A percentile compares a stretch with the other conserved stretches of the same genome.
Conservation (phyloP, 495 filamentous ascomycete genomes). For the Patellaria atrata region DNA sequence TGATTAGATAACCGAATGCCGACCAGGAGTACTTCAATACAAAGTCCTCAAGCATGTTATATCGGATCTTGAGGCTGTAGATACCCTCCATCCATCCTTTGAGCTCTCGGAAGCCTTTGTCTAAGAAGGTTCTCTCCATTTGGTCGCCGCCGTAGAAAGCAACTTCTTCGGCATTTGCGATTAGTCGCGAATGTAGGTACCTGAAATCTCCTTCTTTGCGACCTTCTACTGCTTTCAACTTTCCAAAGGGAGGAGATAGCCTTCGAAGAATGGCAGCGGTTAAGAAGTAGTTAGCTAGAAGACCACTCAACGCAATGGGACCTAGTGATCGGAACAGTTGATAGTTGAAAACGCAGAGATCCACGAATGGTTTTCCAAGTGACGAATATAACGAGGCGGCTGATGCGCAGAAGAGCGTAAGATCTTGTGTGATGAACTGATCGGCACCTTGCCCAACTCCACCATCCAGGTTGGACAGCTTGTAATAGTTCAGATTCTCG, state of each 20-base stretch:
- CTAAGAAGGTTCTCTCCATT: constrained; percentile 80
- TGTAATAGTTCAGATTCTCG: constrained; percentile 90
- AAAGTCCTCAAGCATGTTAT: constrained; percentile 98
- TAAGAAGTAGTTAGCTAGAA: constrained; percentile 80
- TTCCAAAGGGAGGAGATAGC: constrained; percentile 89
- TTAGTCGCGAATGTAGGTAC: constrained; percentile 72
- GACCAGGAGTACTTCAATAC: constrained; percentile 98
- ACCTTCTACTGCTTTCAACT: constrained; percentile 87
- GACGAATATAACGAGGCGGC: constrained; percentile 93
- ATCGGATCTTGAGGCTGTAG: constrained; percentile 88
- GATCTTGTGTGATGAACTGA: constrained; percentile 95
- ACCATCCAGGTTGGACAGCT: constrained; percentile 83
- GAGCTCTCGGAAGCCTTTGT: constrained; percentile 78
- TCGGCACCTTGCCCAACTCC: constrained; percentile 84
- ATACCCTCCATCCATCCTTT: constrained; percentile 94
- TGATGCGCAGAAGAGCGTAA: constrained; percentile 84
- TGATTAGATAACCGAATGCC: constrained; percentile 87
- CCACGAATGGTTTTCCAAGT: constrained; percentile 88
- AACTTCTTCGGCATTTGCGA: constrained; percentile 97
- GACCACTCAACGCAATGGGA: constrained; percentile 70
- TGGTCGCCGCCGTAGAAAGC: constrained; percentile 94
- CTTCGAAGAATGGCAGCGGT: constrained; percentile 77
- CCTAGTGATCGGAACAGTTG: constrained; percentile 88
- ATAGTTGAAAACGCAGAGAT: constrained; percentile 93
- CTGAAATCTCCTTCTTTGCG: constrained; percentile 89